Conservation (phyloP, 179 eudicot species). For the Silene noctiflora region DNA sequence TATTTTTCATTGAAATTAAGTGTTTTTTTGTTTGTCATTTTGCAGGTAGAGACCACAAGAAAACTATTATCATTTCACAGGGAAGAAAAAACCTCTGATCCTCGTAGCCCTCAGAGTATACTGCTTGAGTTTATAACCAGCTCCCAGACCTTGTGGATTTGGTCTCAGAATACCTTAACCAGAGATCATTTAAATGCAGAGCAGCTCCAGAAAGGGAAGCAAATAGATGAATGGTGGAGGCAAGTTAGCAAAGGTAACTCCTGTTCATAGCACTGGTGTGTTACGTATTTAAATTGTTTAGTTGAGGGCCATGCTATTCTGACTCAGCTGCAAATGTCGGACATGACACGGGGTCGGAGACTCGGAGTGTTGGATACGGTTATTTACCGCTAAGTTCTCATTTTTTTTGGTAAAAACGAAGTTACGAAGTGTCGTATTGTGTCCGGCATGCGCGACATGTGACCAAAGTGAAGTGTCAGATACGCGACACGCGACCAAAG, state of each 20-base stretch:
- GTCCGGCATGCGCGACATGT: too few species aligned
- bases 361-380: too few species aligned
- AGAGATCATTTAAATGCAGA: constrained; percentile 78
- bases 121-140: constrained; percentile 94
- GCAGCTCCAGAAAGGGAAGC: constrained; percentile 96
- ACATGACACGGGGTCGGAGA: too few species aligned
- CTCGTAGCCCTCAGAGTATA: constrained; percentile 70
- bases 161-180: constrained; percentile 71
- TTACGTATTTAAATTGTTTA: neutral
- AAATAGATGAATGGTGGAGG: constrained; percentile 98
- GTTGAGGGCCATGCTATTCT: neutral
- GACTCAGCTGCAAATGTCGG: too few species aligned
- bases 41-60: constrained; percentile 75
- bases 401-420: too few species aligned
- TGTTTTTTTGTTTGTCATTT: neutral
- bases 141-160: constrained; percentile 83
- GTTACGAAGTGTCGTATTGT: too few species aligned
- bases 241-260: constrained; percentile 81
- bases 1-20: neutral
- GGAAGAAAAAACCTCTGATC: constrained; percentile 77
- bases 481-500: too few species aligned
- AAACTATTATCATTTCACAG: constrained; percentile 83
- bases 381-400: too few species aligned
- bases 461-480: too few species aligned
- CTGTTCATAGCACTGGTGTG: neutral